Base-by-base conservation (phyloP, 2,329 filamentous ascomycete species). In the Fusarium napiforme region DNA sequence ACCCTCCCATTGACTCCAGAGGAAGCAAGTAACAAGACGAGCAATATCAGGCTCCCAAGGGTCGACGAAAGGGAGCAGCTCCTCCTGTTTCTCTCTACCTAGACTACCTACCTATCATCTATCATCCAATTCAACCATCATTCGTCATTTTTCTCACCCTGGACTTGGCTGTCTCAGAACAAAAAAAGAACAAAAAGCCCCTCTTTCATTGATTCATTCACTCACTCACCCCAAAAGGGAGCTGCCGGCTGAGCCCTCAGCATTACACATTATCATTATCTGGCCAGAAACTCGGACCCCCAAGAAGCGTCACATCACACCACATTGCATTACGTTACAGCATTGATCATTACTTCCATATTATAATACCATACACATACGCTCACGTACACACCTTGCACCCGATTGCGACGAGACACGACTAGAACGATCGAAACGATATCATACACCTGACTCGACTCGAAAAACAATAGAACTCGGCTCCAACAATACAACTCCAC, bases 41-140 rank as follows among this genome's bases (percentile, higher is more conserved):
- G 34, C 39, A 26, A 43, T 21, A 21, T 32, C 30, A 42, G 32
- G 52, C 28, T 28, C 26, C 28, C 42, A 62, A 49, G 30, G 45
- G 30, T 52, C 49, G 39, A 57, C 34, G 36, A 46, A 65, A 67
- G 55, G 62, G 65, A 72, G 57, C 32, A 67, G 46, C 28, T 52
- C 37, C 28, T 52, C 37, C 64, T 76, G 60, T 65, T 77, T 75
- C 71, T 74, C 63, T 76, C 46, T 52, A 42, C 43, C 43, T 19
- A 43, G 49, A n/a, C 32, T 34, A 34, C 32, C 45, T 46, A 28
- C 26, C 52, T 56, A 66, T 71, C 30, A 64, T 62, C 34, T 32
- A 46, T 60, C 40, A 40, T 46, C n/a, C n/a, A 39, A 30, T 56
- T 56, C 46, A 63, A 50, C 39, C 58, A 53, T 45, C 57, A 60